Evolutionary conservation across 306 rosid genomes (phyloP), one percentile per base, ranked within the genome.

Genomic region (Vigna nakashimae): DNA sequence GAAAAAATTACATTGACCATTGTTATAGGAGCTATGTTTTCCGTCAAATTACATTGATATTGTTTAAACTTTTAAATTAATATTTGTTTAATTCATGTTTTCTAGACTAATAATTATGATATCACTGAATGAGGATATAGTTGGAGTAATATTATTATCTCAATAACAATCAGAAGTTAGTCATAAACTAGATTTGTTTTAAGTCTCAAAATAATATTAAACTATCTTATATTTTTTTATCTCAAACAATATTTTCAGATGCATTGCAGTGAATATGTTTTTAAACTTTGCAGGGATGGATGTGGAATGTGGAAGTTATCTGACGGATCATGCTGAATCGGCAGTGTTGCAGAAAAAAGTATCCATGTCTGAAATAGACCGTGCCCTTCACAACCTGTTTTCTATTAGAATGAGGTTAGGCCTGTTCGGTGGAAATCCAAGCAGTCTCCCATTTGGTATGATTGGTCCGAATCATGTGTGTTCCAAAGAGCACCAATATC

Each of bases 371-470:
- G 18, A 81, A 79, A 69, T 95, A 79, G 94, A 95, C 90, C 84
- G 93, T 55, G 97, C 99, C 18, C 98, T 95, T 69, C 89, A 49
- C 82, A 95, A 90, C 82, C 86, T 95, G 6, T 95, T 92, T 36
- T 45, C 93, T 2, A 80, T 87, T 7, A 88, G 99, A 87, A 92
- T 95, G 77, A 88, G 99, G 64, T 69, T 95, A 42, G 98, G 99
- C 22, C 86, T 91, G 20, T 88, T 95, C 72, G 87, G 80, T 51
- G 99, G 99, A 66, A 85, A 87, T 69, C 99, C 98, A 63, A 13
- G 68, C 22, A 80, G 88, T 16, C 87, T 81, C 32, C 62, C 71
- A 17, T 92, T 67, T 64, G 98, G 97, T 48, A 30, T 83, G 66
- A 89, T 95, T 65, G 97, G 93, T 45, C 87, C 91, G 0, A 51